Evolutionary conservation across 495 filamentous ascomycete species (phyloP).

Genomic region (Hypoxylon cercidicola): DNA sequence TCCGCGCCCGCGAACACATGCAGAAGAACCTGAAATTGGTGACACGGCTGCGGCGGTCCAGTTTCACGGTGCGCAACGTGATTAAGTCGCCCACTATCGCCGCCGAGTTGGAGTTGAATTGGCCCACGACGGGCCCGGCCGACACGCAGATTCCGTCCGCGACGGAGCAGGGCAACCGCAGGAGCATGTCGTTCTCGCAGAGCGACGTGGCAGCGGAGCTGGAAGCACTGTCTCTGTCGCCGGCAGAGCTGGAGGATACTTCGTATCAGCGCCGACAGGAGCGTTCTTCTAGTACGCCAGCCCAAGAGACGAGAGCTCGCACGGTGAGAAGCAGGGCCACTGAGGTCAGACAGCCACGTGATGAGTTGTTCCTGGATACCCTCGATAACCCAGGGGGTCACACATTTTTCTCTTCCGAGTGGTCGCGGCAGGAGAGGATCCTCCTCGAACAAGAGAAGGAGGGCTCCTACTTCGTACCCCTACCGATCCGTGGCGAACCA

Average conservation of each 20-base stretch:
- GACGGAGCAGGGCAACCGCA: not conserved
- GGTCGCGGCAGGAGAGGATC: conserved; percentile 11
- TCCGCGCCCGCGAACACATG: conserved; percentile 15
- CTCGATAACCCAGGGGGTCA: not conserved
- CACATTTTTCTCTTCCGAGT: conserved; percentile 37
- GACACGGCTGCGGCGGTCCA: conserved; percentile 10
- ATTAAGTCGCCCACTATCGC: not conserved
- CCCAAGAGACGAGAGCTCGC: not conserved
- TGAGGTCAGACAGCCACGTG: not conserved
- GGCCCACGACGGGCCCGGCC: not conserved
- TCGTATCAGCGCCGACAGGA: not conserved
- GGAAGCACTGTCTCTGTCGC: not conserved
- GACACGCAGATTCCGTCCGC: not conserved
- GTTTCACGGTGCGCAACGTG: conserved; percentile 35
- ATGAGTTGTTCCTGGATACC: conserved; percentile 14
- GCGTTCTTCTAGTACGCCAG: not conserved
- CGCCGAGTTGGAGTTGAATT: not conserved
- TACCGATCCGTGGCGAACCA: not conserved
- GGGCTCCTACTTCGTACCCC: not conserved
- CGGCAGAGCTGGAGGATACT: not conserved
- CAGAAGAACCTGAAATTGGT: conserved; percentile 5
- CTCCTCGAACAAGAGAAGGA: conserved; percentile 2
- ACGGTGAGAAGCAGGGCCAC: not conserved
- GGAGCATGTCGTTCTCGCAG: not conserved
- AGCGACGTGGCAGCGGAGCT: not conserved